Base-by-base conservation (phyloP, 2,329 filamentous ascomycete genomes). In the Rutstroemia sp. region DNA sequence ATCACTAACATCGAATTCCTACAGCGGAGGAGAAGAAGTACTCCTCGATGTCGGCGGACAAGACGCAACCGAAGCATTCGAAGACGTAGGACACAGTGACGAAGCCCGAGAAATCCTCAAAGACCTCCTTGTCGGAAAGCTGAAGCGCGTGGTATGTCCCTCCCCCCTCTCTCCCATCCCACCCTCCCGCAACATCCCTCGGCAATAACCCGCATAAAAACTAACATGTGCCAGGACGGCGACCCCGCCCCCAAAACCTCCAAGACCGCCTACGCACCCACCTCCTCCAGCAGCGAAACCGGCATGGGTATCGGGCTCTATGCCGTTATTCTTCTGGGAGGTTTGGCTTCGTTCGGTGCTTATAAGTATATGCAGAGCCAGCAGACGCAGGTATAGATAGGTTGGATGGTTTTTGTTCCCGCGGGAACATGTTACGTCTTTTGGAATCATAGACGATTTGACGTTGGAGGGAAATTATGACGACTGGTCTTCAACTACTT, bases 31-130 rank as follows among this genome's bases (percentile, higher is more conserved):
- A 77, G 94, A 99, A 78, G 94, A 99, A 78, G 94, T 99, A 67
- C 79, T 99, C 62, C 87, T 99, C 66, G 94, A 99, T 67, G 92
- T 97, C 63, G 94, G 81, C 69, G 94, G 94, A 66, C 92, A 96
- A 77, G 94, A 99, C 75, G 88, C 89, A 69, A 96, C 92, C 67
- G 94, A 97, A 77, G 92, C 94, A 60, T 99, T 99, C 72, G 94
- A 99, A 79, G 94, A 99, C 75, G 94, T 99, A 69, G 94, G 94
- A 71, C 94, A 99, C 87, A 95, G 89, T 69, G 94, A 99, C 75
- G 94, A 99, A 80, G 94, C 94, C 65, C 87, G 94, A 65, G 92
- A 97, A 78, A 92, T 95, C 65, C 84, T 99, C 57, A 84, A 87
- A 34, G 82, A 83, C 69, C 78, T 95, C 63, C 75, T 84, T 52